Evolutionary conservation across 129 eudicot genomes (phyloP), one percentile per base, ranked within the genome.

Genomic region (Arctium lappa): DNA sequence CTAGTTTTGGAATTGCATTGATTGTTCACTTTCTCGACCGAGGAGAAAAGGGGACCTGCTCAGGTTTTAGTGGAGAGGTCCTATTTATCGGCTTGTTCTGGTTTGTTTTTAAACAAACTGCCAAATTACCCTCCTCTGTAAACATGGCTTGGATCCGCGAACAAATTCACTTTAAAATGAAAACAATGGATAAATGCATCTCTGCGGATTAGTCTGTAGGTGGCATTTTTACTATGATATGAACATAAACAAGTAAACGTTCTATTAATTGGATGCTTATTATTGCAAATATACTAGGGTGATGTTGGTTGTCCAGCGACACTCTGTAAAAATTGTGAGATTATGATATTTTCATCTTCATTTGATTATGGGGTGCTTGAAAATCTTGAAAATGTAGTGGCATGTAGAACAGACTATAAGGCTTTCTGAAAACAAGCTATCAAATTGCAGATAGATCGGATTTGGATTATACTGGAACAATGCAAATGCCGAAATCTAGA

Each of bases 401-500:
- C 68, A 16, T 16, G 68, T 60, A 60, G 68, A n/a, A 60, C 30
- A 60, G 68, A 60, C 29, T 60, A 6, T 16, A 60, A 48, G 70
- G 50, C 18, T 46, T 80, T 48, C 46, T 83, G 65, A 78, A n/a
- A 77, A 18, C 37, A 40, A 77, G 79, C 46, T 71, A 72, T 83
- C 46, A 31, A 32, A 22, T 69, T 78, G 82, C 85, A 85, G 89
- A 85, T 74, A 84, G 84, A 77, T 42, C 83, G 8, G 78, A 69
- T 77, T 77, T 69, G 76, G 86, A 71, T 48, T 78, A 83, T 12
- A 70, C 66, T 8, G 42, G 70, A 70, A 16, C 30, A 80, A 30
- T 83, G 70, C 75, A 82, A 87, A 91, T 90, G 93, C 83, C 91
- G 7, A 94, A 78, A 77, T 79, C 91, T 39, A 88, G 97, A 79